Evolutionary conservation across 305 asterid genomes (phyloP).

Genomic region (Ajuga reptans): DNA sequence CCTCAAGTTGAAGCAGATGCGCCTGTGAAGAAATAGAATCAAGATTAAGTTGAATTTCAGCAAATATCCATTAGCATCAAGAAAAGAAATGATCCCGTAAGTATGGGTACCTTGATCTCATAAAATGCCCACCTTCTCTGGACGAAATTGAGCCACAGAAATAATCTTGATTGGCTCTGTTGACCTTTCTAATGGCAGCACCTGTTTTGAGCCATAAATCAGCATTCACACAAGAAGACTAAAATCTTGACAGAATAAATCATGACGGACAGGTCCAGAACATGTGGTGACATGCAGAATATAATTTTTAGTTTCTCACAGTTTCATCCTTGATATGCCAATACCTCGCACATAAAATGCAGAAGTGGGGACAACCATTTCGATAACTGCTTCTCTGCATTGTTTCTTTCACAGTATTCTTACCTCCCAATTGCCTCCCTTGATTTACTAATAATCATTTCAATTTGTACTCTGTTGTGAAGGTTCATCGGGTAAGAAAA

Average conservation of each 20-base stretch:
- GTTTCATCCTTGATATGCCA: slow-evolving; percentile 1
- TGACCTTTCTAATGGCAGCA: slow-evolving; percentile 43
- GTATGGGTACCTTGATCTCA: slow-evolving; percentile 43
- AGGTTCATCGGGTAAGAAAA: too few relatives aligned
- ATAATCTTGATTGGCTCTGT: slow-evolving; percentile 37
- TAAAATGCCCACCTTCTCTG: slow-evolving; percentile 76
- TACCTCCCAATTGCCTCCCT: not conserved
- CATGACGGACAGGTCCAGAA: not conserved
- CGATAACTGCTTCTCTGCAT: not conserved
- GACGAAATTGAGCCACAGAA: slow-evolving; percentile 64
- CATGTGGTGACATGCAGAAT: not conserved
- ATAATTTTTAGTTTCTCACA: too few relatives aligned
- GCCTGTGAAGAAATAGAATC: slow-evolving; percentile 41
- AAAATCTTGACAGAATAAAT: not conserved
- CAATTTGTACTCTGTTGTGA: not conserved
- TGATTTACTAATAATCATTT: not conserved
- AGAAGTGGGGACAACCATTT: not conserved
- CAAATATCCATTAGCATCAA: slow-evolving; percentile 6
- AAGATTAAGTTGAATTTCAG: slow-evolving; percentile 20
- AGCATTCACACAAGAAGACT: slow-evolving; percentile 16
- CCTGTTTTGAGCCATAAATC: slow-evolving; percentile 33
- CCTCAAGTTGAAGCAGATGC: slow-evolving; percentile 82
- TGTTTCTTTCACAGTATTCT: not conserved
- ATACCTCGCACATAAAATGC: not conserved
- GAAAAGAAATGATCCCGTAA: slow-evolving; percentile 19